Conservation (phyloP, 768 basidiomycete genomes). For the Lenzites betulinus region DNA sequence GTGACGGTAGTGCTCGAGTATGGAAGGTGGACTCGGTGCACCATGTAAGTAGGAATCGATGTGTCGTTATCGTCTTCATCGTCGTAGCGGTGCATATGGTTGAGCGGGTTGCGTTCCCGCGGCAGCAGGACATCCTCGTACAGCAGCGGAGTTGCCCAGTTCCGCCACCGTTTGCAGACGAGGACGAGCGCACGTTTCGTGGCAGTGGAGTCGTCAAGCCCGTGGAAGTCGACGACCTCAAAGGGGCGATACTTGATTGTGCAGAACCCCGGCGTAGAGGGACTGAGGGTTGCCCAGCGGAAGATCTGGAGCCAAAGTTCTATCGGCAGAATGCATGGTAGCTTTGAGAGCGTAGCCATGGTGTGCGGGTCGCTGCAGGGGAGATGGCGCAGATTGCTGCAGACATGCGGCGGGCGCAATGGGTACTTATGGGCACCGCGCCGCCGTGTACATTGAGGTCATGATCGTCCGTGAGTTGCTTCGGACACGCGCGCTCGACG, state of each 20-base stretch:
- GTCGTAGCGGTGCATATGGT: slow-evolving; percentile 28
- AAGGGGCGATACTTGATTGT: slow-evolving; percentile 50
- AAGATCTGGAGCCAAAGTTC: slow-evolving; percentile 33
- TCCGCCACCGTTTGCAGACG: slow-evolving; percentile 62
- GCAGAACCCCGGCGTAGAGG: slow-evolving; percentile 40
- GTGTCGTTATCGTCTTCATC: slow-evolving; percentile 22
- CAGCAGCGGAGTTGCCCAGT: slow-evolving; percentile 46
- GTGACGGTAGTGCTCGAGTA: slow-evolving; percentile 53
- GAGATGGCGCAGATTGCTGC: background rate
- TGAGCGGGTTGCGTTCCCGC: slow-evolving; percentile 32
- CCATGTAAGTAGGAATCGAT: slow-evolving; percentile 30
- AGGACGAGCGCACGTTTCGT: slow-evolving; percentile 46
- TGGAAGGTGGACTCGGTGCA: slow-evolving; percentile 60
- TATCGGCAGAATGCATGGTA: slow-evolving; percentile 16
- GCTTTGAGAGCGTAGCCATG: background rate
- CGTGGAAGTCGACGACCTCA: slow-evolving; percentile 30
- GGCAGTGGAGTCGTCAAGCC: slow-evolving; percentile 34
- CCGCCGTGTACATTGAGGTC: no score
- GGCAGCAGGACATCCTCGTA: slow-evolving; percentile 56
- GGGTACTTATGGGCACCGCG: background rate
- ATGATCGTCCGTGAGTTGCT: background rate
- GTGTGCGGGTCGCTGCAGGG: background rate
- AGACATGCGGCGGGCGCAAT: background rate
- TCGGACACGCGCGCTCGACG: background rate
- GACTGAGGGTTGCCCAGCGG: slow-evolving; percentile 31